Percentiles rank a stretch among this genome's conserved stretches.
Conservation (phyloP, 352 stramenopile species). For the Phytophthora aleatoria region DNA sequence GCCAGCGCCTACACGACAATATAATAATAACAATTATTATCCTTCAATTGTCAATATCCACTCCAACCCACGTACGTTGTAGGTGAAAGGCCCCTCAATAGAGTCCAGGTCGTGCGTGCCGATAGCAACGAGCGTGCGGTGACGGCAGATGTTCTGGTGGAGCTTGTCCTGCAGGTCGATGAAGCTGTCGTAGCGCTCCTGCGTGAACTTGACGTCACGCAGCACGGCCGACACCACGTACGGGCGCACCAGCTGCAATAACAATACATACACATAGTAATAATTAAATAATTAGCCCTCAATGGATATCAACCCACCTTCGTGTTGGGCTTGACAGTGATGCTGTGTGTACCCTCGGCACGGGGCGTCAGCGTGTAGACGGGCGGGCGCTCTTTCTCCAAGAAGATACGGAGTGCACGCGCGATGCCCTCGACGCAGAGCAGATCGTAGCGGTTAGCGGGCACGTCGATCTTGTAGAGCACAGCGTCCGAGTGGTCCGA, state of each 20-base stretch:
- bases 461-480: conserved; percentile 99
- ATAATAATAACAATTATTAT: background rate
- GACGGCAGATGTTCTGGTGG: conserved; percentile 99
- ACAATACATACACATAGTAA: conserved; percentile 1
- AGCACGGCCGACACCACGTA: conserved; percentile 98
- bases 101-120: conserved; percentile 99
- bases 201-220: conserved; percentile 95
- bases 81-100: conserved; percentile 94
- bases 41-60: background rate
- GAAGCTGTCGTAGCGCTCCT: conserved; percentile 98
- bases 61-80: conserved; percentile 58
- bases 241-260: conserved; percentile 88
- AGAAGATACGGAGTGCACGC: conserved; percentile 96
- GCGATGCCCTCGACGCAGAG: conserved; percentile 99
- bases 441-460: conserved; percentile 99
- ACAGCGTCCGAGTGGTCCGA: conserved; percentile 86
- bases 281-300: background rate
- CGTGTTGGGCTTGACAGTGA: conserved; percentile 87
- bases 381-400: conserved; percentile 94
- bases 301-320: conserved; percentile 48
- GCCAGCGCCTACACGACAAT: conserved; percentile 72
- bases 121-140: conserved; percentile 99
- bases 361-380: conserved; percentile 78
- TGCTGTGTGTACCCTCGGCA: conserved; percentile 70
- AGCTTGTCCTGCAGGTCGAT: conserved; percentile 99